Percentiles rank a stretch among this genome's conserved stretches.
Evolutionary conservation across 2,329 filamentous ascomycete genomes (phyloP).

Genomic region (Monosporascus sp.): DNA sequence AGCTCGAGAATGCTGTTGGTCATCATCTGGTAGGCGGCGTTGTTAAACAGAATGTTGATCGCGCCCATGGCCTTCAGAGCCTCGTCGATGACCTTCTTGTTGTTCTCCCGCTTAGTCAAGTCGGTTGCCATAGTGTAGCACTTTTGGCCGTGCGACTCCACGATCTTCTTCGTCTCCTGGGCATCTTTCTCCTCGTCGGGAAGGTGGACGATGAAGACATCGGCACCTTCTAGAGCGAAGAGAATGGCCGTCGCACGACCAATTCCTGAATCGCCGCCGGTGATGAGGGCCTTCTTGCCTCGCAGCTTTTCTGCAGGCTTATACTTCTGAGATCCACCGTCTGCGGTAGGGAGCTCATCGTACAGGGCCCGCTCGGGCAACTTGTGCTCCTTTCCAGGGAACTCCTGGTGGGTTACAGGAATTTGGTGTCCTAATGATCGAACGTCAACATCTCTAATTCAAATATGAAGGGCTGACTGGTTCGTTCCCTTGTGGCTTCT

Average conservation of each 20-base stretch:
- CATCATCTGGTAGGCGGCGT: constrained; percentile 72
- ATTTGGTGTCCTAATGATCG: constrained; percentile 29
- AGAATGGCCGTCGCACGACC: constrained; percentile 70
- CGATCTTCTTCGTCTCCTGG: constrained; percentile 63
- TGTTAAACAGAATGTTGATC: constrained; percentile 72
- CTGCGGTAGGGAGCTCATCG: constrained; percentile 60
- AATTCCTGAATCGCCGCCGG: constrained; percentile 75
- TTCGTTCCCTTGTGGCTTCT: constrained; percentile 3
- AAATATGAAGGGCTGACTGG: not conserved
- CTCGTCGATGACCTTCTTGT: constrained; percentile 62
- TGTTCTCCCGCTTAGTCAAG: constrained; percentile 60
- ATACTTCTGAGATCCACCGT: constrained; percentile 65
- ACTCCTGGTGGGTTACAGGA: constrained; percentile 34
- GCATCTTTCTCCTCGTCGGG: constrained; percentile 73
- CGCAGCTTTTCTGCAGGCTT: constrained; percentile 69
- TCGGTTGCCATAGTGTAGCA: constrained; percentile 61
- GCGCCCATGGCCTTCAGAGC: constrained; percentile 60
- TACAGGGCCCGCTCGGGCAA: constrained; percentile 54
- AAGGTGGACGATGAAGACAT: constrained; percentile 67
- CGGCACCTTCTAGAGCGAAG: constrained; percentile 76
- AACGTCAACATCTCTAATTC: not conserved
- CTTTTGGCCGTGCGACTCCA: constrained; percentile 61
- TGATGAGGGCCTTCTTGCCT: constrained; percentile 73
- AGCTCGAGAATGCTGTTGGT: constrained; percentile 65
- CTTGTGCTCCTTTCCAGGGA: constrained; percentile 37